Base-by-base conservation (phyloP, 768 basidiomycete species). In the Mycena polygramma region DNA sequence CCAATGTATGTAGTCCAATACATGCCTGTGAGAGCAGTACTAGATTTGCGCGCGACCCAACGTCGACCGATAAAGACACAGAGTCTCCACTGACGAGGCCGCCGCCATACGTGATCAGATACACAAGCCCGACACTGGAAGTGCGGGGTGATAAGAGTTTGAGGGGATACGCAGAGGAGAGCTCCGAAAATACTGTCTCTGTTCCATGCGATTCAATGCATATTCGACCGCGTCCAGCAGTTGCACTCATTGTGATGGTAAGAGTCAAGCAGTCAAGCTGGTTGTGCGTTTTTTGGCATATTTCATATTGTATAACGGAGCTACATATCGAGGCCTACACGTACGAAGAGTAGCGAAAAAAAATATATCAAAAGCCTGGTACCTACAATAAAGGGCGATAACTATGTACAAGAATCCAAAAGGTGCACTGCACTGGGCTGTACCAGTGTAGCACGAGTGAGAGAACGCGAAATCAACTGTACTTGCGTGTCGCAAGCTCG, bases 21-120 rank as follows among this genome's bases (percentile, higher is more conserved):
- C 63, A 24, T 62, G 39, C 97, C 87, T 98, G 97, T 13, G 97
- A 95, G 39, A 98, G 83, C 57, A 98, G 77, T 7, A 96, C 82
- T 2, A 98, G 86, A 14, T 80, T 85, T 36, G 89, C 87, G 19
- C 83, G 85, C 37, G 81, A 77, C 49, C 87, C 86, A 15, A 96
- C 87, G 45, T 89, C 80, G 26, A 92, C 88, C n/a, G 80, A 74
- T 15, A 98, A 78, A 52, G 85, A 79, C 59, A 98, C 83, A 35
- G 84, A 80, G 81, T 99, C 97, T 0, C 96, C 96, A 7, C 92
- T 90, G 45, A 99, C 93, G 13, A 99, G 86, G 4, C 97, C 97
- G 14, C 97, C 97, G 0, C 97, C 97, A 74, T 98, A 99, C 43
- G 90, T 91, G 67, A 98, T 78, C 20, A 94, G 83, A 74, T 98